Evolutionary conservation across 768 basidiomycete genomes (phyloP), one percentile per base, ranked within the genome.

Genomic region (Udeniomyces megalosporus): DNA sequence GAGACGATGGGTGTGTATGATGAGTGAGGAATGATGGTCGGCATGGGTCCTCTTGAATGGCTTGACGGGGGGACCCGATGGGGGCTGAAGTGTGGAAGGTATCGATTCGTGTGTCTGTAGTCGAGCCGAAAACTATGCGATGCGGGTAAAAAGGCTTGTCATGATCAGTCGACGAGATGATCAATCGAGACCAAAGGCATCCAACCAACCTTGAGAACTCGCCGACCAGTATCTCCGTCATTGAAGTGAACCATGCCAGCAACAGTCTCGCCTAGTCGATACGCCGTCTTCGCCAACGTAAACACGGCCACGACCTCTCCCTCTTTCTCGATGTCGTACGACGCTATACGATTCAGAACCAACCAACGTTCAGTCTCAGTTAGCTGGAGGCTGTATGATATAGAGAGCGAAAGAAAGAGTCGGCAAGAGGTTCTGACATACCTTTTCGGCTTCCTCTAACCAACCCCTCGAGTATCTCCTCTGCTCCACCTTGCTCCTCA

Each of bases 321-420:
- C 38, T 93, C 88, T 76, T 96, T 95, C 70, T 84, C 86, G 60
- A 96, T 90, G 74, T 96, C 92, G 73, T 89, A 96, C 0, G 90
- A 91, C 44, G 84, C 90, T 93, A 67, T 6, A 12, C 11, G n/a
- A 45, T 26, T 11, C 31, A 22, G 54, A 31, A 60, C 35, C 31
- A 15, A 24, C n/a, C 34, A 47, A 42, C 38, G 38, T 8, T 8
- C 38, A 42, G 48, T 52, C 34, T n/a, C 34, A 45, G 20, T 59
- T 57, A 67, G 60, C 44, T 34, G 14, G 42, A 22, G 35, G 26
- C 4, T 1, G 28, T 11, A 26, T 15, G 10, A 28, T 26, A 48
- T 5, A 35, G 42, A 24, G 34, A 17, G 35, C 22, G 47, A 22
- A 22, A 32, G 17, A 42, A 17, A 42, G 17, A 28, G 11, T 46